phyloP scores from a whole-genome alignment of 805 yeast species.

The Saccharomycopsis capsularis region DNA sequence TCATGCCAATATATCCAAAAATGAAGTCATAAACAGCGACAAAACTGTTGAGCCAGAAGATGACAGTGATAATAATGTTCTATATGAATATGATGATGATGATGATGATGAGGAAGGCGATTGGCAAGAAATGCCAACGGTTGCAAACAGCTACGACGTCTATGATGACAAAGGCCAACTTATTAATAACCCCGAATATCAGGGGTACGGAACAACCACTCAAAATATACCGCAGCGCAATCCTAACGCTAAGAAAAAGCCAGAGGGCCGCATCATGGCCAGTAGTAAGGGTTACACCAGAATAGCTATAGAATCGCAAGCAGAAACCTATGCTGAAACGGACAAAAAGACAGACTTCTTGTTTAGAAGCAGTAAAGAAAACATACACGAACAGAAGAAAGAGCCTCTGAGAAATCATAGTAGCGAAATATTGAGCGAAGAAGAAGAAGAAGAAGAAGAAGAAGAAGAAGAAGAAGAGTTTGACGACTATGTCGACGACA shows the following conservation, averaged over 20 bases:
- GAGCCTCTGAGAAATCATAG: slow-evolving; percentile 3
- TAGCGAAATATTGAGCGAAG: slow-evolving; percentile 23
- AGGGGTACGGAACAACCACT: slow-evolving; percentile 3
- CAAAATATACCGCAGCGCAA: slow-evolving; percentile 14
- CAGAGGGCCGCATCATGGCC: slow-evolving; percentile 39
- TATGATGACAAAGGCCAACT: slow-evolving; percentile 76
- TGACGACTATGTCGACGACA: slow-evolving; percentile 32
- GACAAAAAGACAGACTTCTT: slow-evolving; percentile 52
- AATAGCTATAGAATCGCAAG: slow-evolving; percentile 81
- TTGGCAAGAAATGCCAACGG: slow-evolving; percentile 87
- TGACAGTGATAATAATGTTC: not conserved
- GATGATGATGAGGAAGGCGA: slow-evolving; percentile 40
- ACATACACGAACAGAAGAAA: slow-evolving; percentile 14
- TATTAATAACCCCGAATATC: slow-evolving; percentile 26
- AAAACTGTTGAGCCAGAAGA: not conserved
- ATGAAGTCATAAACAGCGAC: too few species aligned
- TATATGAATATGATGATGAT: slow-evolving; percentile 22
- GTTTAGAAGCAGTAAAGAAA: slow-evolving; percentile 27
- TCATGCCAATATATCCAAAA: too few species aligned
- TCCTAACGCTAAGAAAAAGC: slow-evolving; percentile 17
- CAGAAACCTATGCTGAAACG: slow-evolving; percentile 53
- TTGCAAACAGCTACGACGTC: slow-evolving; percentile 59
- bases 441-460: slow-evolving; percentile 26
- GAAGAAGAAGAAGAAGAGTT: slow-evolving; percentile 28
- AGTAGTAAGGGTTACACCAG: slow-evolving; percentile 66